Evolutionary conservation across 2,329 filamentous ascomycete species (phyloP).

Genomic region (Colletotrichum graminicola): DNA sequence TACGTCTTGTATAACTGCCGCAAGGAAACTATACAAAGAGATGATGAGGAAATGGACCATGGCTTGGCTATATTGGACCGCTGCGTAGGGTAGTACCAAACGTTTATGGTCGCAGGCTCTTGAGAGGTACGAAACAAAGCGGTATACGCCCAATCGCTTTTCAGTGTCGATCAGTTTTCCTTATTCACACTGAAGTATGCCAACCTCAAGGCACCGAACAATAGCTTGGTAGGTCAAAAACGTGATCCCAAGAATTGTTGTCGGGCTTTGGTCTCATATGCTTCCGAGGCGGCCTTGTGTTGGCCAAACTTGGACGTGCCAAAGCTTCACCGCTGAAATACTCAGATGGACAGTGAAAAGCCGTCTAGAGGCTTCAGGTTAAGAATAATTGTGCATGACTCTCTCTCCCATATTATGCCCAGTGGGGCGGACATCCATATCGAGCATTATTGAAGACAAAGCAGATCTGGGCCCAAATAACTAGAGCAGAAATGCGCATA

Average conservation of each 20-base stretch:
- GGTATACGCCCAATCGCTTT: neutral
- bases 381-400: neutral
- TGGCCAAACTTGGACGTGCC: neutral
- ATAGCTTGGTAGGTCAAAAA: neutral
- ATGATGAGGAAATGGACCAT: neutral
- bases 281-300: neutral
- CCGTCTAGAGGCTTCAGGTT: neutral
- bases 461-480: neutral
- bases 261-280: neutral
- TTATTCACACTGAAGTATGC: neutral
- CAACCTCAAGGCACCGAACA: neutral
- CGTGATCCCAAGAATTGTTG: neutral
- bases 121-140: neutral
- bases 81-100: neutral
- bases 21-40: neutral
- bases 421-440: neutral
- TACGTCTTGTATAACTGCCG: neutral
- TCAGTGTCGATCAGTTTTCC: too few relatives aligned
- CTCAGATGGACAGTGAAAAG: too few relatives aligned
- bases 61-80: neutral
- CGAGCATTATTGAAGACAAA: neutral
- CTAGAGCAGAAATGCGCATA: neutral
- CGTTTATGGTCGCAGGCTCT: neutral
- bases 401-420: neutral
- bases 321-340: neutral